Base-by-base conservation (phyloP, 495 filamentous ascomycete genomes). In the Lasiosphaeria miniovina region DNA sequence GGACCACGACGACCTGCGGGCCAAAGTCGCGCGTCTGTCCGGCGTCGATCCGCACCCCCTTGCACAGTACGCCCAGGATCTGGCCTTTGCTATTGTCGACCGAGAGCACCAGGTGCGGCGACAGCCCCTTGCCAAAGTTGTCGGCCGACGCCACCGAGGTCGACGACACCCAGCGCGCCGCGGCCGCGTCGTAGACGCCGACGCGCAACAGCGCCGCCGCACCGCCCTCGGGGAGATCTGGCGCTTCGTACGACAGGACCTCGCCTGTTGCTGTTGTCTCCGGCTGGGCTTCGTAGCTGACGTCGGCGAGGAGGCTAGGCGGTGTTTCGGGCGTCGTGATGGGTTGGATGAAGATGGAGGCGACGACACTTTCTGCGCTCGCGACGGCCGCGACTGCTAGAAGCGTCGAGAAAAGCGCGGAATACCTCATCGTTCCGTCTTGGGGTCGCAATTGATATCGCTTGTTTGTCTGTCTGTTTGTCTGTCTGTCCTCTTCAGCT, bases 1-100 rank as follows among this genome's bases (percentile, higher is more conserved):
- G 66, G 36, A 79, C 61, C 24, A 88, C 69, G 58, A 75, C 68
- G 3, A 82, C 84, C 67, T 79, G 78, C 35, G 83, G 77, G 45
- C 82, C 75, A 68, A 84, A 84, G 60, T 83, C 81, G 41, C 82
- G 67, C 61, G 82, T 83, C 59, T 75, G 70, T 11, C 81, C 82
- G 10, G 82, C 82, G 61, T 84, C 81, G 55, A 84, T 79, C 59
- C 61, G 63, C 4, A 79, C 74, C 5, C 80, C 77, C 49, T 69
- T 67, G 14, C 68, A 60, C 54, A 66, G 67, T 31, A 75, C 77
- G 8, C 78, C 71, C 53, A 83, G 49, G 5, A 77, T 58, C 5
- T 77, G 66, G 12, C 69, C 65, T 33, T 74, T 76, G n/a, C 66
- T 50, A 11, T 33, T 61, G 55, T 76, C 75, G n/a, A 83, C 62